Base-by-base conservation (phyloP, 148 eudicot species). In the Diospyros lotus region DNA sequence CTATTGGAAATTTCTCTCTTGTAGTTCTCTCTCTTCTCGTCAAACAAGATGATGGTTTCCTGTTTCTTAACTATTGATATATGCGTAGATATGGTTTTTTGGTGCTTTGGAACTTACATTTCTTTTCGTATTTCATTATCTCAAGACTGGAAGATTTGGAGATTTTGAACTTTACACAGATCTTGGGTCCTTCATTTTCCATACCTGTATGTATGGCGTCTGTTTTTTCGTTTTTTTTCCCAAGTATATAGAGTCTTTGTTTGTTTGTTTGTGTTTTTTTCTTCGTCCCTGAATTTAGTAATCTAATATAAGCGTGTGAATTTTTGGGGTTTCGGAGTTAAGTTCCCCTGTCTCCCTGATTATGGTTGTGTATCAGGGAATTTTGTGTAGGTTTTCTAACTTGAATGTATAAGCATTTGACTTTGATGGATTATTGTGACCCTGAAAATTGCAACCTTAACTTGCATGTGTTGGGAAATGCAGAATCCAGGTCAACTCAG, bases 401-500 rank as follows among this genome's bases (percentile, higher is more conserved):
- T 0, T 11, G 8, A 4, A 66, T 66, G 70, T 0, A 66, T 66
- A 5, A 2, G 6, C 6, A 6, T 28, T 46, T 45, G 9, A 17
- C 28, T 68, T 68, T 14, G 41, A 1, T 18, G 58, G 71, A 50
- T 17, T 9, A 3, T 68, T 4, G 13, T 9, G 56, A 13, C 5
- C 46, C 39, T 66, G 58, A 68, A 68, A 68, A 9, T 68, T 69
- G 2, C 3, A 4, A 7, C 14, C 51, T 18, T 28, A 38, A 38
- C 11, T 66, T 45, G 40, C 56, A 12, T 46, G 3, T 60, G 3
- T 73, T 68, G 75, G 66, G 70, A 54, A 66, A 66, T 84, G 79
- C 89, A 94, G 98, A 94, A 89, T 75, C 86, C 81, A 51, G 99
- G 99, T 68, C 96, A 93, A 80, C 85, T 95, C 55, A 86, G 83